Conservation (phyloP, 208 protist genomes). For the Perkinsela sp. region DNA sequence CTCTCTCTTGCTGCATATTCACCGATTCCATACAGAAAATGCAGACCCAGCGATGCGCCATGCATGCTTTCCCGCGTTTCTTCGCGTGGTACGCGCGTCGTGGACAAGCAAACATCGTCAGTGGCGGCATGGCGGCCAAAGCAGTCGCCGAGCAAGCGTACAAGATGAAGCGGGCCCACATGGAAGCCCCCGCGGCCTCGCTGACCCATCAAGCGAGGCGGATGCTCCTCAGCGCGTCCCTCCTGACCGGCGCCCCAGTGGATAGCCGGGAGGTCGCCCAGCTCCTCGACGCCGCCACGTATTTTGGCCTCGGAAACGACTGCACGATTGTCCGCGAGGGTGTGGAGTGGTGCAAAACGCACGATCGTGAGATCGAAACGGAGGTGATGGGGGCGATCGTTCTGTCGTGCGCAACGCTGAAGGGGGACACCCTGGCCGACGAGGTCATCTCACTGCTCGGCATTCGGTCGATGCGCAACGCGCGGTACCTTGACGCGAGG, state of each 20-base stretch:
- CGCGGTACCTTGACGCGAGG: constrained; percentile 49
- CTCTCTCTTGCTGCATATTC: no score
- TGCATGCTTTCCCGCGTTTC: no score
- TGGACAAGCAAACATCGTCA: neutral
- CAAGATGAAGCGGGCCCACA: neutral
- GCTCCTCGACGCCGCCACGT: constrained; percentile 60
- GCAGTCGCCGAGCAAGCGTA: neutral
- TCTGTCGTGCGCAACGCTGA: constrained; percentile 52
- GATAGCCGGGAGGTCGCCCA: constrained; percentile 48
- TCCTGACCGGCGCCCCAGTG: constrained; percentile 34
- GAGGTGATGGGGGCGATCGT: constrained; percentile 54
- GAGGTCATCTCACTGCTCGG: constrained; percentile 68
- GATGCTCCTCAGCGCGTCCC: constrained; percentile 49
- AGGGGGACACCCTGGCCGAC: constrained; percentile 40
- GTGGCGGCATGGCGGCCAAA: neutral
- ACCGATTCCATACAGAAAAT: no score
- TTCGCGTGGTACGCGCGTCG: neutral
- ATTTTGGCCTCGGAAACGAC: constrained; percentile 70
- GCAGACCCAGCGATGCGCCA: no score
- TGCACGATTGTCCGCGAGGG: constrained; percentile 58
- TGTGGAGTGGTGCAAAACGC: constrained; percentile 57
- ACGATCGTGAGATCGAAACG: constrained; percentile 50
- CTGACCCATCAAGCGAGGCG: constrained; percentile 57
- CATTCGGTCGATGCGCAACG: constrained; percentile 40
- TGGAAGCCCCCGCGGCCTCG: neutral